phyloP scores from a whole-genome alignment of 2,329 filamentous ascomycete species.

The Aspergillus latus region DNA sequence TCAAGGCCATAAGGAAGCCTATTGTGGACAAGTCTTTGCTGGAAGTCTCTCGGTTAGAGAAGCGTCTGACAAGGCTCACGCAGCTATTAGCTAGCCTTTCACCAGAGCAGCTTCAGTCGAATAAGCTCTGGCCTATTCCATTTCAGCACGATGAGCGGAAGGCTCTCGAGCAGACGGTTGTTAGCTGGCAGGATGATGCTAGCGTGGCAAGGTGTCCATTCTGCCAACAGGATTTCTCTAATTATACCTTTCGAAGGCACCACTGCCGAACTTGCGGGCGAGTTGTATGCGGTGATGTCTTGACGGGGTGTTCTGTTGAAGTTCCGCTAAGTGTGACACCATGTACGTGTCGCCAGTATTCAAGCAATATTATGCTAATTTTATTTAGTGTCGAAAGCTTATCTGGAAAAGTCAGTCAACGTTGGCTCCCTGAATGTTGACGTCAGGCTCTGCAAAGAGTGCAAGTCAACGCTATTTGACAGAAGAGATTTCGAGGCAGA shows the following conservation, averaged over 20 bases:
- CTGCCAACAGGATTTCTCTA: constrained; percentile 92
- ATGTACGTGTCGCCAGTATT: constrained; percentile 47
- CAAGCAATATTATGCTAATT: constrained; percentile 19
- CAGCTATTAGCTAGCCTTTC: constrained; percentile 75
- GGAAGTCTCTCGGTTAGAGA: constrained; percentile 86
- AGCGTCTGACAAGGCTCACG: constrained; percentile 85
- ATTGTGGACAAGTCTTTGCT: constrained; percentile 81
- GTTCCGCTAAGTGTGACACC: constrained; percentile 75
- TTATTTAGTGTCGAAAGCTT: constrained; percentile 35
- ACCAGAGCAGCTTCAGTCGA: constrained; percentile 60
- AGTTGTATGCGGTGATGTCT: constrained; percentile 85
- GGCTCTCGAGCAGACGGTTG: constrained; percentile 81
- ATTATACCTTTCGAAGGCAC: constrained; percentile 88
- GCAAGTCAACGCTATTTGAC: constrained; percentile 69
- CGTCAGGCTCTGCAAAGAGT: constrained; percentile 92
- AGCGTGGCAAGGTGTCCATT: constrained; percentile 81
- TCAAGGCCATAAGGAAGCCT: constrained; percentile 69
- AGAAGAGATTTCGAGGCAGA: constrained; percentile 76
- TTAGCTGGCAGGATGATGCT: constrained; percentile 92
- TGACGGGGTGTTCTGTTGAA: constrained; percentile 81
- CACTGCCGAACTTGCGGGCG: constrained; percentile 92
- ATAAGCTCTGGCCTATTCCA: constrained; percentile 53
- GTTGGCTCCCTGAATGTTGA: constrained; percentile 67
- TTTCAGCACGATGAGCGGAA: constrained; percentile 76
- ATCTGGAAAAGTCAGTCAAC: constrained; percentile 44